Conservation (phyloP, 2,329 filamentous ascomycete genomes). For the Berkeleyomyces rouxiae region DNA sequence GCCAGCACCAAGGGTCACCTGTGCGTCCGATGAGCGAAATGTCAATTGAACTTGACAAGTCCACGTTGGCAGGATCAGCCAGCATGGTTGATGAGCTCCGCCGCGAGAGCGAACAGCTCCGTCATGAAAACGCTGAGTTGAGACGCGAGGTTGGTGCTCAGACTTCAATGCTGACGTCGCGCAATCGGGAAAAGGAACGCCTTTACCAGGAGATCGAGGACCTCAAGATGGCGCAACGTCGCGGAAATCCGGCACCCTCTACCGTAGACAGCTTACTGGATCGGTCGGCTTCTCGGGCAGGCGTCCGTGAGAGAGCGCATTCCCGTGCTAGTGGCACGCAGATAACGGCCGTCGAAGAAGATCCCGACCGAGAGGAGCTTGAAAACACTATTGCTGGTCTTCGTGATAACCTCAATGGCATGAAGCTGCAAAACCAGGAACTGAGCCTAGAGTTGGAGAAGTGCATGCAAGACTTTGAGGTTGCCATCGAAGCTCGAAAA, state of each 20-base stretch:
- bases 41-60: slow-evolving; percentile 29
- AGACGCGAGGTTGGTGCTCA: slow-evolving; percentile 87
- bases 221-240: slow-evolving; percentile 71
- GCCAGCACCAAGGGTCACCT: slow-evolving; percentile 28
- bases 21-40: slow-evolving; percentile 33
- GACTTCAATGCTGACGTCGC: slow-evolving; percentile 90
- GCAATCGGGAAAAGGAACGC: slow-evolving; percentile 86
- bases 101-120: slow-evolving; percentile 54
- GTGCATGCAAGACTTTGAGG: slow-evolving; percentile 64
- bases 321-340: slow-evolving; percentile 60
- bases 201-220: slow-evolving; percentile 96
- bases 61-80: slow-evolving; percentile 39
- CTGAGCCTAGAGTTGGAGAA: slow-evolving; percentile 68
- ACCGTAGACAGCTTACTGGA: slow-evolving; percentile 84
- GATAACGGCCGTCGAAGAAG: slow-evolving; percentile 44
- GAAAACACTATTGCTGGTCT: slow-evolving; percentile 71
- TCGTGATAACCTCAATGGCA: slow-evolving; percentile 70
- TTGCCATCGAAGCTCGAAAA: slow-evolving; percentile 45
- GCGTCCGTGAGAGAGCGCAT: slow-evolving; percentile 48
- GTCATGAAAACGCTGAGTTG: slow-evolving; percentile 83
- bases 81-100: slow-evolving; percentile 63
- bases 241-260: slow-evolving; percentile 39
- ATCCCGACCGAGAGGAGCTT: slow-evolving; percentile 68
- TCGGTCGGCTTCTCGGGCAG: slow-evolving; percentile 75
- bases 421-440: slow-evolving; percentile 81